Base-by-base conservation (phyloP, 2,329 filamentous ascomycete genomes). In the Paramyrothecium sp. region DNA sequence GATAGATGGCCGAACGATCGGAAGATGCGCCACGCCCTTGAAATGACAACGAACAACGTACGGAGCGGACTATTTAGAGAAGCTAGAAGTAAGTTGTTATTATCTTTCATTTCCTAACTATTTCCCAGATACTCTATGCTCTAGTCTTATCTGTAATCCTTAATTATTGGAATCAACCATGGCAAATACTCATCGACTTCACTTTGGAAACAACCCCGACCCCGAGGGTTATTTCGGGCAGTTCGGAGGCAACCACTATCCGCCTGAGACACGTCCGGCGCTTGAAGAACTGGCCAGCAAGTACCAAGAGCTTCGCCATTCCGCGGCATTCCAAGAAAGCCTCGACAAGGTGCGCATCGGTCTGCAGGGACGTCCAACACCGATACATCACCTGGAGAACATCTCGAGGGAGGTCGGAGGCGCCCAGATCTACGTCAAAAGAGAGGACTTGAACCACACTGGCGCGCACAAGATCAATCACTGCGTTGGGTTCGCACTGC, bases 391-490 rank as follows among this genome's bases (percentile, higher is more conserved):
- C 13, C n/a, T 44, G 38, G 38, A 44, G 64, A 86, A 91, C 51
- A 78, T 96, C 61, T 96, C 92, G 0, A 87, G 92, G 68, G 79
- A 91, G 67, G 91, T 89, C 44, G 90, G 90, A 38, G 92, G 92
- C 57, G 92, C 92, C 34, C 93, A 91, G 69, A 94, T 97, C 77
- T 97, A 91, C 86, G 77, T 97, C 66, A 97, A 97, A 82, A 86
- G 92, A 65, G 92, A 97, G 76, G 92, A 97, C 71, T 79, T 96
- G 54, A 96, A 96, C 75, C 92, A 97, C 72, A 96, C 92, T 7
- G 92, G 92, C 63, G 92, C 89, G 58, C 92, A 97, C 81, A 97
- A 97, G 82, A 96, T 97, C 80, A 97, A 97, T 80, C 96, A 96
- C 67, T 92, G 92, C 1, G 78, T 97, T 8, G 92, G 92, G 3